Percentiles rank a stretch among this genome's conserved stretches.
These are phyloP conservation scores for Anisogramma anomala DNA, from an alignment of 2,329 filamentous ascomycete genomes.

Conservation along the genomic window DNA sequence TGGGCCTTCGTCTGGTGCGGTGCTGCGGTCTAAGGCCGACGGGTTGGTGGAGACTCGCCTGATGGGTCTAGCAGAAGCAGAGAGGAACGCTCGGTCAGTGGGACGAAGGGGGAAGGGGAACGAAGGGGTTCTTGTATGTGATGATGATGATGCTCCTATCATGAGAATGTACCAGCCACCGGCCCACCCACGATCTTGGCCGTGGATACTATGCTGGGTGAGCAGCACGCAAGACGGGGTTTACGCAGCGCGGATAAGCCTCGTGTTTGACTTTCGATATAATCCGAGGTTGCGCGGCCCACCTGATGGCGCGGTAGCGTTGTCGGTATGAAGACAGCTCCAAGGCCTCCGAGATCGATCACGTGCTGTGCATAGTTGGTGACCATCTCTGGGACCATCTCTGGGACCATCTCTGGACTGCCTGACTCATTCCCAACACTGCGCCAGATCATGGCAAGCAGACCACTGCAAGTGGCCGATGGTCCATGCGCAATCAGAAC, in stretches of 20 bases:
- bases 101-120: neutral
- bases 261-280: neutral
- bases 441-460: too few species aligned
- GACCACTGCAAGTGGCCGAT: too few species aligned
- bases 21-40: neutral
- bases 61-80: too few species aligned
- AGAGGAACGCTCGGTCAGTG: too few species aligned
- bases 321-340: neutral
- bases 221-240: too few species aligned
- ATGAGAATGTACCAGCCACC: too few species aligned
- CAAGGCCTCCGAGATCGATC: neutral
- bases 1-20: neutral
- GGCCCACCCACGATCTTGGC: neutral
- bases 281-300: neutral
- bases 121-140: neutral
- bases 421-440: too few species aligned
- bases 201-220: neutral
- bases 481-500: too few species aligned
- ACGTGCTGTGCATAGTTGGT: neutral
- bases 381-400: neutral
- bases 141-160: too few species aligned
- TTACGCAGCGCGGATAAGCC: too few species aligned
- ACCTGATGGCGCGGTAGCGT: neutral
- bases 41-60: too few species aligned
- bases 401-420: too few species aligned